Conservation (phyloP, 164 flowering plant species). For the Liquidambar formosana region DNA sequence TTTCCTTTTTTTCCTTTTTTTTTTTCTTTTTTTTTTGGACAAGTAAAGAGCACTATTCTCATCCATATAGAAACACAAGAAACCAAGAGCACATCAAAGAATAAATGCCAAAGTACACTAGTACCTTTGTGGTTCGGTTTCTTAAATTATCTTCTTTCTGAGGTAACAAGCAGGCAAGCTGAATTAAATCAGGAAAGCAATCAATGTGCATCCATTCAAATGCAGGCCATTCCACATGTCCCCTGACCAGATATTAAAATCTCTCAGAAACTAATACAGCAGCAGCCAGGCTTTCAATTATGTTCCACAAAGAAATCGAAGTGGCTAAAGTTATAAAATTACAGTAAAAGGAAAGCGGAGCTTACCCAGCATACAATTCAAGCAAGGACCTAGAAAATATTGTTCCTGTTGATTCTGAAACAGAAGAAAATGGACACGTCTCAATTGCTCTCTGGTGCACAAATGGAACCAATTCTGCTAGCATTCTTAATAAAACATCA, state of each 20-base stretch:
- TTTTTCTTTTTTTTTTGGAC: no score
- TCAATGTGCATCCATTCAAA: constrained; percentile 93
- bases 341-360: constrained; percentile 1
- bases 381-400: constrained; percentile 64
- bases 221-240: constrained; percentile 78
- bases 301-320: not conserved
- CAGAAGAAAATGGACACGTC: constrained; percentile 76
- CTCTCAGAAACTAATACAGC: constrained; percentile 16
- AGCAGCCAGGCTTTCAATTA: constrained; percentile 3
- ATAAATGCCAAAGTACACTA: constrained; percentile 6
- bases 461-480: constrained; percentile 74
- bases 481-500: constrained; percentile 84
- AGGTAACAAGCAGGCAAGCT: constrained; percentile 77
- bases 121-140: constrained; percentile 76
- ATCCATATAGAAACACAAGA: not conserved
- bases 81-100: not conserved
- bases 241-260: constrained; percentile 44
- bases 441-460: constrained; percentile 75
- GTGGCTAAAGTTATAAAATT: not conserved
- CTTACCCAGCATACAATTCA: constrained; percentile 77
- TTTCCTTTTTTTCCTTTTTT: no score
- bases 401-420: constrained; percentile 38
- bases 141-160: constrained; percentile 86
- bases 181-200: constrained; percentile 80
- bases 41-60: not conserved